A percentile compares a stretch with the other conserved stretches of the same genome.
phyloP scores from a whole-genome alignment of 352 stramenopile genomes.

The Plasmopara halstedii region DNA sequence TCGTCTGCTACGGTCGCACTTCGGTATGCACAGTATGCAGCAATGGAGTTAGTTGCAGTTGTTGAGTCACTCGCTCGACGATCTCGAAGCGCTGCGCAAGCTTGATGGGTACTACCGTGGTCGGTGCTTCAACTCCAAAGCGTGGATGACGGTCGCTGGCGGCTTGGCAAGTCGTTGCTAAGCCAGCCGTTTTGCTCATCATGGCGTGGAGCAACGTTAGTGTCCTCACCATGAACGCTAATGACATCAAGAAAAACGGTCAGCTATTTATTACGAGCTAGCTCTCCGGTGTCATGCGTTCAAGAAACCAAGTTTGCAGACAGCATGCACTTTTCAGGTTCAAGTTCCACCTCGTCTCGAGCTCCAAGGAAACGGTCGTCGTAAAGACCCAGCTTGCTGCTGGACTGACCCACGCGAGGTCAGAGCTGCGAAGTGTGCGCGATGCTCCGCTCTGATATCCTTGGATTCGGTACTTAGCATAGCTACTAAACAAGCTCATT shows the following conservation, averaged over 20 bases:
- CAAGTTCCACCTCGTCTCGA: background rate
- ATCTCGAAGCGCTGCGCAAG: background rate
- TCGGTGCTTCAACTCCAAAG: background rate
- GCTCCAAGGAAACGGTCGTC: background rate
- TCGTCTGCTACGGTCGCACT: background rate
- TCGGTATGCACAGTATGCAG: background rate
- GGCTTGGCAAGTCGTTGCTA: background rate
- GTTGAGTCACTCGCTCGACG: background rate
- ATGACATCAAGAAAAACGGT: background rate
- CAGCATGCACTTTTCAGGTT: background rate
- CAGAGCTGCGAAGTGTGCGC: background rate
- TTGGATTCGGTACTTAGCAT: background rate
- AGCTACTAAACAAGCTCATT: no score
- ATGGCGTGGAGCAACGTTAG: background rate
- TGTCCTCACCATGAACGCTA: background rate
- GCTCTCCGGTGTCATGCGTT: background rate
- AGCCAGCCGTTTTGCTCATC: no score
- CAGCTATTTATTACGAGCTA: background rate
- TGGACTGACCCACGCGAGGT: background rate
- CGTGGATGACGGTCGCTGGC: background rate
- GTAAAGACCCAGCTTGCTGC: background rate
- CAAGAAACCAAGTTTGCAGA: background rate
- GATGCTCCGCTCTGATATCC: background rate
- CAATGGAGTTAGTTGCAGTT: background rate
- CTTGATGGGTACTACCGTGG: background rate